Base-by-base conservation (phyloP, 495 filamentous ascomycete species). In the Hypoxylon lienhwacheense region DNA sequence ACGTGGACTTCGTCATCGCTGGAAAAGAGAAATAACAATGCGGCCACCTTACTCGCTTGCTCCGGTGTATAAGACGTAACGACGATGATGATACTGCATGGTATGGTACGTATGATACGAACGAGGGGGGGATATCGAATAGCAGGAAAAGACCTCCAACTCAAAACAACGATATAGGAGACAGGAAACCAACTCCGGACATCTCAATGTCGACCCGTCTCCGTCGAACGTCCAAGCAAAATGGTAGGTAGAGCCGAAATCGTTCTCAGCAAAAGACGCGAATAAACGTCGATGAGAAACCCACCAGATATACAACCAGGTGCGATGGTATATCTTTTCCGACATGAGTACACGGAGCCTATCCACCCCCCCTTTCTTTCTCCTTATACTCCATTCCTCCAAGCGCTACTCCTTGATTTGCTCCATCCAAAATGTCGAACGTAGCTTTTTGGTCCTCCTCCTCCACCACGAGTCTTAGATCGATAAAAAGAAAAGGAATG, bases 41-140 rank as follows among this genome's bases (percentile, higher is more conserved):
- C 44, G 46, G 49, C 46, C 58, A 52, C 53, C 53, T 34, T 58
- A 36, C 40, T 50, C 53, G 48, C 46, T 64, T 47, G 49, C 51
- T 58, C 48, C 53, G 56, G 39, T 49, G 56, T 60, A 44, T 51
- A 51, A 53, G 26, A 57, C 49, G 37, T 55, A 55, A 53, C 47
- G 47, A 53, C 51, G 54, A 61, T 67, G 54, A 61, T 67, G 56
- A 51, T 66, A 64, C 46, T 58, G 48, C 31, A 60, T 61, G 48
- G 56, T 63, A 60, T 53, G 63, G 45, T 57, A 53, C 44, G 48
- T 50, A 52, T 41, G 47, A 50, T 61, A 61, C 52, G 58, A 61
- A 61, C 58, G 58, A 61, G 58, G 58, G 56, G 58, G 58, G 58
- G 58, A 61, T 61, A 61, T 61, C 58, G 47, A 55, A 50, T 42